phyloP scores from a whole-genome alignment of 2,329 filamentous ascomycete species.

The Cordyceps cateniannulata region DNA sequence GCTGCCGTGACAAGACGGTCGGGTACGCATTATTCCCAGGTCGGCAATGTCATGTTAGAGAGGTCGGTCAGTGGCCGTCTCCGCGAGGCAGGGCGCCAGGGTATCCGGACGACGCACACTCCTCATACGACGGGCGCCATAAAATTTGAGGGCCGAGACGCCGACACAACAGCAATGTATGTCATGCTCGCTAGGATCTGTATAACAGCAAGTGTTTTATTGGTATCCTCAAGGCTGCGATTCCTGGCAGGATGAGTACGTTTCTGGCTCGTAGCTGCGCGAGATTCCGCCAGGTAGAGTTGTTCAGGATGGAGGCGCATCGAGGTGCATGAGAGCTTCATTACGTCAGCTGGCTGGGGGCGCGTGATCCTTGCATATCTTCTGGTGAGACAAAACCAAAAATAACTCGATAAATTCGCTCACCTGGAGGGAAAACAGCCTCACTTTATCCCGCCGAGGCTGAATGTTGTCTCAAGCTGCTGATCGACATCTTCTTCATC shows the following conservation, averaged over 20 bases:
- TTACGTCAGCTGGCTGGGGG: not conserved
- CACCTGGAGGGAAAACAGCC: too few relatives aligned
- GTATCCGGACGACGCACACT: not conserved
- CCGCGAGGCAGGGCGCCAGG: not conserved
- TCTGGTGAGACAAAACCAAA: too few relatives aligned
- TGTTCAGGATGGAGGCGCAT: not conserved
- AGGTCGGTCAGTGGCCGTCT: not conserved
- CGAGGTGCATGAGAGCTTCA: not conserved
- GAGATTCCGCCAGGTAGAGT: not conserved
- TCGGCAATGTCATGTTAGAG: not conserved
- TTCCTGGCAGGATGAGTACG: too few relatives aligned
- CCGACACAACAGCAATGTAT: not conserved
- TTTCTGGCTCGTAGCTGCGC: not conserved
- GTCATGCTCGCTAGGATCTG: not conserved
- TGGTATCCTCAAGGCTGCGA: not conserved
- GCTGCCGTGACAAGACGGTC: not conserved
- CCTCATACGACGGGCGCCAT: not conserved
- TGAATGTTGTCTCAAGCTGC: not conserved
- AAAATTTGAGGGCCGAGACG: not conserved
- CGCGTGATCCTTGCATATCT: too few relatives aligned
- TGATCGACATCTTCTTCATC: not conserved
- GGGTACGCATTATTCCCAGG: not conserved
- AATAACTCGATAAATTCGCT: too few relatives aligned
- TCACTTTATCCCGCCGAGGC: too few relatives aligned
- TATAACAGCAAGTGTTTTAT: not conserved